Percentiles rank a stretch among this genome's conserved stretches.
These are phyloP conservation scores for Jasminum sambac DNA, from an alignment of 257 asterid species.

Conservation along the genomic window DNA sequence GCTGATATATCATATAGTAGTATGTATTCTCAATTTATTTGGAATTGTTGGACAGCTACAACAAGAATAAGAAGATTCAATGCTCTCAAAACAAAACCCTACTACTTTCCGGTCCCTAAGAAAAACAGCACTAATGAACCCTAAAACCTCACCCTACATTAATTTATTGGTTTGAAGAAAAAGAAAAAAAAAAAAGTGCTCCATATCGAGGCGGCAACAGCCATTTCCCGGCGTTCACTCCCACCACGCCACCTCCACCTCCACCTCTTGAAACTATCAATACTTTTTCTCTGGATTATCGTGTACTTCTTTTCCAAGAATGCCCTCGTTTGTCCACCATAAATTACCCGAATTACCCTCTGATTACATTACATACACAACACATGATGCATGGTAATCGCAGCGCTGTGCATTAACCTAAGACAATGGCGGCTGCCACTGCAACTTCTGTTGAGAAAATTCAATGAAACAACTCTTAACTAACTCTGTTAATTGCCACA, in stretches of 20 bases:
- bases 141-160: neutral
- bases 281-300: slow-evolving; percentile 26
- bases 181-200: slow-evolving; percentile 13
- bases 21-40: neutral
- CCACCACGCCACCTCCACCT: slow-evolving; percentile 28
- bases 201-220: slow-evolving; percentile 53
- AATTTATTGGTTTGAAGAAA: too few species aligned
- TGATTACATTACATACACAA: neutral
- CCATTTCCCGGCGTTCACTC: slow-evolving; percentile 50
- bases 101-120: neutral
- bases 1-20: too few species aligned
- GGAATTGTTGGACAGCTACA: neutral
- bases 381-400: neutral
- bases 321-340: slow-evolving; percentile 33
- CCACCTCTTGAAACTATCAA: slow-evolving; percentile 28
- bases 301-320: slow-evolving; percentile 26
- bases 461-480: neutral
- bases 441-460: neutral
- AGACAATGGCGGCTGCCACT: neutral
- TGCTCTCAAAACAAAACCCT: neutral
- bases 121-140: neutral
- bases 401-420: slow-evolving; percentile 1
- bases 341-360: slow-evolving; percentile 9
- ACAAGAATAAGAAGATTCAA: slow-evolving; percentile 2
- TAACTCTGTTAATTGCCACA: neutral